Conservation (phyloP, 2,329 filamentous ascomycete species). For the Pseudogymnoascus sp. region DNA sequence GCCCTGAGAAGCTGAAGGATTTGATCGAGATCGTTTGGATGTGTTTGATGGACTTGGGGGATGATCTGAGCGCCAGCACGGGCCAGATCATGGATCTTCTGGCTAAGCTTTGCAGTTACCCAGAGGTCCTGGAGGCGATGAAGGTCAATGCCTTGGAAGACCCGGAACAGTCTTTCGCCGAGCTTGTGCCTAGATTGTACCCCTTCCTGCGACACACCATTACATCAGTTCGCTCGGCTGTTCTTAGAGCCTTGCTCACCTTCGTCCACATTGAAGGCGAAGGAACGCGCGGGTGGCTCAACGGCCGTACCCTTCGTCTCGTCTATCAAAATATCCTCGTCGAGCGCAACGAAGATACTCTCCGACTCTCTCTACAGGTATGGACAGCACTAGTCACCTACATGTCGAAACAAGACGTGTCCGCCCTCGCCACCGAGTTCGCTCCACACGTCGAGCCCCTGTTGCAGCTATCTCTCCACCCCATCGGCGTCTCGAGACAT, state of each 20-base stretch:
- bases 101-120: slow-evolving; percentile 91
- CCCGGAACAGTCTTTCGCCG: slow-evolving; percentile 80
- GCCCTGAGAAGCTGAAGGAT: slow-evolving; percentile 66
- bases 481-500: slow-evolving; percentile 83
- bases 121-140: slow-evolving; percentile 88
- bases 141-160: slow-evolving; percentile 78
- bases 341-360: slow-evolving; percentile 76
- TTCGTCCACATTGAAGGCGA: slow-evolving; percentile 82
- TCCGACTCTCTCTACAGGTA: slow-evolving; percentile 76
- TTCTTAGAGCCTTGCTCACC: slow-evolving; percentile 84
- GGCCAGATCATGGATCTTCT: slow-evolving; percentile 98
- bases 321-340: slow-evolving; percentile 94
- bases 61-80: slow-evolving; percentile 93
- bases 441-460: slow-evolving; percentile 69
- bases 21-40: slow-evolving; percentile 97
- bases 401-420: slow-evolving; percentile 52
- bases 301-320: slow-evolving; percentile 77
- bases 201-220: slow-evolving; percentile 96
- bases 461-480: slow-evolving; percentile 76
- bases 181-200: slow-evolving; percentile 87
- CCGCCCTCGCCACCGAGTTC: slow-evolving; percentile 65
- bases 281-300: slow-evolving; percentile 80
- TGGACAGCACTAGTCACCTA: slow-evolving; percentile 72
- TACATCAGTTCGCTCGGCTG: slow-evolving; percentile 86
- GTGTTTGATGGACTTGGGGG: slow-evolving; percentile 90